Conservation (phyloP, 2,329 filamentous ascomycete genomes). For the Podosphaera fusca region DNA sequence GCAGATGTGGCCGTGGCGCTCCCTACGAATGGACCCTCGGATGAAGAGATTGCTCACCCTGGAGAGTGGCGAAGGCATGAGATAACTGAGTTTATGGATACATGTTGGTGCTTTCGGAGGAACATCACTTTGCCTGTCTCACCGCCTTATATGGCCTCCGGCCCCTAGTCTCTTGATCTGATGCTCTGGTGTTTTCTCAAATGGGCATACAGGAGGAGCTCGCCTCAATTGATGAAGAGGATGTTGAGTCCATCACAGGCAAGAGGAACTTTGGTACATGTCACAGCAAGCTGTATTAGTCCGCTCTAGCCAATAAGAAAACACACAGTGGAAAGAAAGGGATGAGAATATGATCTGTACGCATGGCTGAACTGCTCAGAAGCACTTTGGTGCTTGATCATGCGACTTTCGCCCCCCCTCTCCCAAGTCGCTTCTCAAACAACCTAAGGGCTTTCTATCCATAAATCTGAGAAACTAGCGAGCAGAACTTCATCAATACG, state of each 20-base stretch:
- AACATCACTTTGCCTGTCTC: not conserved
- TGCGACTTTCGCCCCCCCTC: not conserved
- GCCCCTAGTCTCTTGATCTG: slow-evolving; percentile 13
- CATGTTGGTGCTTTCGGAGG: not conserved
- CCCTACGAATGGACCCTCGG: not conserved
- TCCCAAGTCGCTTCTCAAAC: not conserved
- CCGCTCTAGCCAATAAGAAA: not conserved
- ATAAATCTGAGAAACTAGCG: not conserved
- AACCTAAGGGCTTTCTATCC: not conserved
- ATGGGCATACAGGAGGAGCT: slow-evolving; percentile 5
- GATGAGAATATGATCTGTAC: not conserved
- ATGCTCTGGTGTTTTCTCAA: slow-evolving; percentile 10
- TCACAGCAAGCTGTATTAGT: not conserved
- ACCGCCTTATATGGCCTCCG: slow-evolving; percentile 8
- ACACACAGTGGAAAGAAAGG: not conserved
- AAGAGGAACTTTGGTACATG: not conserved
- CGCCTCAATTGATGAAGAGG: no score
- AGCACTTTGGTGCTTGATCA: not conserved
- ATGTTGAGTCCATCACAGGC: no score
- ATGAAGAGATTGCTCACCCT: not conserved
- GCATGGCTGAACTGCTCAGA: not conserved
- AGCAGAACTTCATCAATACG: not conserved
- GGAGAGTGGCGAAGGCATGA: not conserved
- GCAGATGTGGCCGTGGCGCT: no score
- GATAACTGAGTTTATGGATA: not conserved